Base-by-base conservation (phyloP, 148 eudicot genomes). In the Camellia granthamiana region DNA sequence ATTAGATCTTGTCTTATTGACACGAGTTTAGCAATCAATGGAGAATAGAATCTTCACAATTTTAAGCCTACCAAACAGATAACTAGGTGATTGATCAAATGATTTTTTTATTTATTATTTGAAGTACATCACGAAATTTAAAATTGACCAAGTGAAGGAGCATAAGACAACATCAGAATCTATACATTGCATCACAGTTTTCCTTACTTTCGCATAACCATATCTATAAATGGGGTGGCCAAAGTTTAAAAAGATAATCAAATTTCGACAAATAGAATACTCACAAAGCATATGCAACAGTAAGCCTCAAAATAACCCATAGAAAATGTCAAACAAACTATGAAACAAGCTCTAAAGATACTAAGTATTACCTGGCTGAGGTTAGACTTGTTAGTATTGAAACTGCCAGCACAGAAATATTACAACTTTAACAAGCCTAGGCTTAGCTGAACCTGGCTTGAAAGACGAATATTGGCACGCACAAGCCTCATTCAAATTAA, bases 21-120 rank as follows among this genome's bases (percentile, higher is more conserved):
- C 19, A 63, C 15, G 38, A 64, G 23, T 46, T 77, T 64, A 16
- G 71, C 70, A 76, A 49, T 23, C 78, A 77, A 63, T 47, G 70
- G 44, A 63, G 14, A 63, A 63, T 5, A 77, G 43, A 66, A 62
- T 15, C 69, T 21, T 63, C 59, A 23, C 14, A n/a, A 56, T 8
- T 23, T 38, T 3, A 43, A 49, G 42, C 30, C 30, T 23, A 23
- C 30, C 30, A 23, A 23, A 23, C 30, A 23, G 30, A 23, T 23
- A 23, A 23, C 70, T 63, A 21, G 21, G 21, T 76, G 42, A 60
- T 0, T 5, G 41, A 18, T 54, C n/a, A 42, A 23, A 23, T 23
- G 30, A 23, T 23, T 23, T 23, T 23, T 23, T 23, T 23, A 23
- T 23, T 23, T 23, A 23, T 23, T 23, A 23, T 23, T 23, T 23